Base-by-base conservation (phyloP, 441 rosid species). In the Populus hybrid region DNA sequence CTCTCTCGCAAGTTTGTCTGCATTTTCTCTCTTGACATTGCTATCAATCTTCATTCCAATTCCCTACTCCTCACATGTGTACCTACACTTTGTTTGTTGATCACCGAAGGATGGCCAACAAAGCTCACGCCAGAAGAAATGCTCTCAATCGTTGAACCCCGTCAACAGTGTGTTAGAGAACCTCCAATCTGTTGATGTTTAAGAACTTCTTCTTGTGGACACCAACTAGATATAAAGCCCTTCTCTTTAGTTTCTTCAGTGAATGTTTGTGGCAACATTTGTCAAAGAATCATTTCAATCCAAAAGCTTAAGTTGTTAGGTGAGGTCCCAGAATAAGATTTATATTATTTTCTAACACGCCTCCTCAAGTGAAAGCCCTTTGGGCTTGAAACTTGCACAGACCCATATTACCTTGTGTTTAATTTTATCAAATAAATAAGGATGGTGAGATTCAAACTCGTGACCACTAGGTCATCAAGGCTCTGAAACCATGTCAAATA, bases 1-100 rank as follows among this genome's bases (percentile, higher is more conserved):
- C 78, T 86, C 84, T 57, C 73, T 81, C 14, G 86, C 89, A 8
- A 82, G 86, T 18, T 5, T 70, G 69, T 84, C 85, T 20, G 88
- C 85, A 26, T 75, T 80, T 5, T 83, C 84, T 67, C 89, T 86
- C 75, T 76, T 87, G 8, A 34, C 8, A 34, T 34, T 34, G 8
- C 8, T 34, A 34, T 32, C 34, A 3, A 61, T 61, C 65, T 61
- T 24, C 65, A 61, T n/a, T 61, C 65, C 65, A n/a, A 61, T n/a
- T 9, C 65, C 65, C 26, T 26, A 61, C 34, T 32, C 65, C 21
- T 24, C 3, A 26, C 65, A 61, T 61, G 65, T 21, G 10, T 1
- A 32, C 34, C 34, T 32, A 5, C 34, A 32, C 6, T 61, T 61
- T 61, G 65, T 21, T 61, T 21, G 65, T 3, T 21, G 65, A 61